phyloP scores from a whole-genome alignment of 1,284 basidiomycete genomes.

The Tetrapyrgos nigripes region DNA sequence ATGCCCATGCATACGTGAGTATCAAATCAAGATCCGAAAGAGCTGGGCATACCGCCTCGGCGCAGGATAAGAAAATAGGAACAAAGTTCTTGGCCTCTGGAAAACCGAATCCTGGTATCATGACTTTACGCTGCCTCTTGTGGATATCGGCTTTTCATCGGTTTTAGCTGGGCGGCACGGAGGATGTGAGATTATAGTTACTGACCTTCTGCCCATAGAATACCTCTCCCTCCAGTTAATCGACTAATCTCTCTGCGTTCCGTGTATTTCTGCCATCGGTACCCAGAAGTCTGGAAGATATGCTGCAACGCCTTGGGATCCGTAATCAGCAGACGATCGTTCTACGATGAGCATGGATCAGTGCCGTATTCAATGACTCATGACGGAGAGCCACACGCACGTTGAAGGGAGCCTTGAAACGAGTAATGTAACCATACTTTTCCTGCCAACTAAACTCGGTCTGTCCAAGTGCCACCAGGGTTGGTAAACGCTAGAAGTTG shows the following conservation, averaged over 20 bases:
- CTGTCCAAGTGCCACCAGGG: background rate
- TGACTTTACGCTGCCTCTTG: slow-evolving; percentile 48
- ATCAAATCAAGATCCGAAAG: background rate
- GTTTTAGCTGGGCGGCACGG: background rate
- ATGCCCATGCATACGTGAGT: slow-evolving; percentile 3
- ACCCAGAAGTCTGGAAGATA: slow-evolving; percentile 45
- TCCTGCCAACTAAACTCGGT: slow-evolving; percentile 17
- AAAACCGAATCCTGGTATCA: slow-evolving; percentile 49
- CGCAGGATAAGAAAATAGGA: slow-evolving; percentile 40
- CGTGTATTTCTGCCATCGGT: slow-evolving; percentile 44
- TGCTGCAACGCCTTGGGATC: slow-evolving; percentile 51
- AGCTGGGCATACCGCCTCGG: slow-evolving; percentile 32
- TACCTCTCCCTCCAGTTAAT: slow-evolving; percentile 41
- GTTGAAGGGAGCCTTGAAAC: slow-evolving; percentile 12
- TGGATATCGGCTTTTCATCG: slow-evolving; percentile 50
- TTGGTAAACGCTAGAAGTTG: background rate
- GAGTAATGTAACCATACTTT: slow-evolving; percentile 10
- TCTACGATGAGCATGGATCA: background rate
- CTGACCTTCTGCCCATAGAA: slow-evolving; percentile 49
- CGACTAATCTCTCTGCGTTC: slow-evolving; percentile 36
- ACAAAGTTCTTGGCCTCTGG: slow-evolving; percentile 46
- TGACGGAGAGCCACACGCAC: background rate
- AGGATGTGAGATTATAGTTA: background rate
- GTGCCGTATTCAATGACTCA: background rate
- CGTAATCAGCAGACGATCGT: slow-evolving; percentile 22